Evolutionary conservation across 2,329 filamentous ascomycete genomes (phyloP).

Genomic region (Penicillium sp.): DNA sequence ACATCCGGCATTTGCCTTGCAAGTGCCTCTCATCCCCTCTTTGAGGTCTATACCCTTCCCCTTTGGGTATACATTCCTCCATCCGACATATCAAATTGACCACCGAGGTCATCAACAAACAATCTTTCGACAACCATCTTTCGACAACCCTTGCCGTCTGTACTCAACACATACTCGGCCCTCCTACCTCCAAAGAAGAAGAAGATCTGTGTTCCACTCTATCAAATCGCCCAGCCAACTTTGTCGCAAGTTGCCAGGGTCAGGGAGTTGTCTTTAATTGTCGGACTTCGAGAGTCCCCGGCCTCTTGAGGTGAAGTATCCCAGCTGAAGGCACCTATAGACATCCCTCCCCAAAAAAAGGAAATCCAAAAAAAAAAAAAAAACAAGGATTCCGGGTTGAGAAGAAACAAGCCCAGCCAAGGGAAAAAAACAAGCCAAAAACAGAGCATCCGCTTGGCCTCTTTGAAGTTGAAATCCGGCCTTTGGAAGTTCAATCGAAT

Average conservation of each 20-base stretch:
- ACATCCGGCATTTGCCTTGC: neutral
- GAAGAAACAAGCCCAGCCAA: neutral
- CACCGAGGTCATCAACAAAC: neutral
- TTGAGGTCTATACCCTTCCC: neutral
- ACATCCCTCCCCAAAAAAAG: constrained; percentile 1
- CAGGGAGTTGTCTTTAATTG: constrained; percentile 13
- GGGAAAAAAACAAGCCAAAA: constrained; percentile 3
- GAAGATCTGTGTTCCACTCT: neutral
- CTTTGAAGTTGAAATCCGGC: constrained; percentile 22
- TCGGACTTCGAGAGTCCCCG: constrained; percentile 17
- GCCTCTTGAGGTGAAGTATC: constrained; percentile 15
- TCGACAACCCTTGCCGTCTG: neutral
- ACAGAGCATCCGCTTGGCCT: constrained; percentile 6
- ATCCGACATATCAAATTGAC: neutral
- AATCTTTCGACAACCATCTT: neutral
- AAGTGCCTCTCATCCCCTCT: neutral
- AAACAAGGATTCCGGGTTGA: neutral
- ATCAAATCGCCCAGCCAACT: neutral
- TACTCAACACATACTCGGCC: neutral
- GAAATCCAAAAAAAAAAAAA: neutral
- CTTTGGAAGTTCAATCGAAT: constrained; percentile 15
- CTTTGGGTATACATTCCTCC: neutral
- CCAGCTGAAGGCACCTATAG: neutral
- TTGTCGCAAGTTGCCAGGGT: constrained; percentile 11
- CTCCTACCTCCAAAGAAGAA: neutral